phyloP scores from a whole-genome alignment of 805 yeast genomes.

The Monosporozyma servazzii region DNA sequence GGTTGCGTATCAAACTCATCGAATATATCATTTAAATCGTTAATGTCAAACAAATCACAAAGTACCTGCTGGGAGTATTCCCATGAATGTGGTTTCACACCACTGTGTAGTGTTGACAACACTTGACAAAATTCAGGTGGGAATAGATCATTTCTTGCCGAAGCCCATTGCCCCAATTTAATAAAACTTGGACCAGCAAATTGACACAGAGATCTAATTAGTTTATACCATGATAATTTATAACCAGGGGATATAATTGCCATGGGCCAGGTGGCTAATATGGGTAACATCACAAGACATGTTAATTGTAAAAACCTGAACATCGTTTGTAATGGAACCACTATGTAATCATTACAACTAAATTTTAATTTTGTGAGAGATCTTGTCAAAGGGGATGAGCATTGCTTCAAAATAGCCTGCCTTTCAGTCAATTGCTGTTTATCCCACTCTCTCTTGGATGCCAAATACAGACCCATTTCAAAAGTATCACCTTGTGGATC shows the following conservation, averaged over 20 bases:
- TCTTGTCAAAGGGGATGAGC: not conserved
- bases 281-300: slow-evolving; percentile 53
- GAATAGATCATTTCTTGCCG: slow-evolving; percentile 90
- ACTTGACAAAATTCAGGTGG: slow-evolving; percentile 70
- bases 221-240: slow-evolving; percentile 57
- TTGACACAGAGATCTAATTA: slow-evolving; percentile 61
- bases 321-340: slow-evolving; percentile 63
- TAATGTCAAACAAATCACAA: slow-evolving; percentile 46
- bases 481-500: slow-evolving; percentile 50
- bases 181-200: slow-evolving; percentile 87
- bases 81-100: slow-evolving; percentile 67
- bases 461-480: slow-evolving; percentile 53
- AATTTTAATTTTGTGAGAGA: not conserved
- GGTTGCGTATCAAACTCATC: slow-evolving; percentile 70
- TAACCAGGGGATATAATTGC: slow-evolving; percentile 20
- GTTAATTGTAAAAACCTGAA: slow-evolving; percentile 63
- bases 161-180: slow-evolving; percentile 98
- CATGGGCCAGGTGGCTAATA: slow-evolving; percentile 56
- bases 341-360: slow-evolving; percentile 38
- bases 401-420: not conserved
- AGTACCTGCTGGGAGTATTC: slow-evolving; percentile 39
- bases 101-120: slow-evolving; percentile 69
- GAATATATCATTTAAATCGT: slow-evolving; percentile 63
- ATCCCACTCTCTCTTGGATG: slow-evolving; percentile 50
- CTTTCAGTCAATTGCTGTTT: slow-evolving; percentile 7